phyloP scores from a whole-genome alignment of 306 rosid genomes.

The Prinsepia uniflora region DNA sequence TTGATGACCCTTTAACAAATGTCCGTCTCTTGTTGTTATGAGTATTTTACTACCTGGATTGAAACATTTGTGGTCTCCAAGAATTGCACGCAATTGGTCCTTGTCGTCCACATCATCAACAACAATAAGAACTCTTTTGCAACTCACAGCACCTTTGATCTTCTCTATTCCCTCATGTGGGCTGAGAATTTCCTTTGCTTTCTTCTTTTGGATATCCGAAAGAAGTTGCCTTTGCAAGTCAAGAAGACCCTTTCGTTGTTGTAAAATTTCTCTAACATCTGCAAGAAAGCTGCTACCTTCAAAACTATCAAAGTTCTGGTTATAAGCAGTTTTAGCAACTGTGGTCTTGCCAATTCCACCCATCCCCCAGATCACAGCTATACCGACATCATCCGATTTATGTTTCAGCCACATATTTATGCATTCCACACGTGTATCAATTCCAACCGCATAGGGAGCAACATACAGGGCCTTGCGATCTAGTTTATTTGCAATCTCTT shows the following conservation, averaged over 20 bases:
- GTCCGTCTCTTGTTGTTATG: background rate
- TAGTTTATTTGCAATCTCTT: background rate
- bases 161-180: background rate
- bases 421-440: background rate
- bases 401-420: background rate
- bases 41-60: background rate
- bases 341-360: slow-evolving; percentile 1
- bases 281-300: background rate
- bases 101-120: background rate
- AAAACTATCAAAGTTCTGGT: background rate
- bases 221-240: background rate
- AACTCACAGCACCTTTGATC: background rate
- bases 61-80: background rate
- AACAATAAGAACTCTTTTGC: background rate
- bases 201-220: background rate
- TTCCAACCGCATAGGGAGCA: background rate
- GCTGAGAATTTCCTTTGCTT: background rate
- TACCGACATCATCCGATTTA: background rate
- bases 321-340: background rate
- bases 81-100: background rate
- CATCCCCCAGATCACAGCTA: background rate
- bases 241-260: background rate
- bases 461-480: background rate
- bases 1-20: background rate
- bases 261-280: background rate